Conservation (phyloP, 495 filamentous ascomycete species). For the Xylaria telfairii region DNA sequence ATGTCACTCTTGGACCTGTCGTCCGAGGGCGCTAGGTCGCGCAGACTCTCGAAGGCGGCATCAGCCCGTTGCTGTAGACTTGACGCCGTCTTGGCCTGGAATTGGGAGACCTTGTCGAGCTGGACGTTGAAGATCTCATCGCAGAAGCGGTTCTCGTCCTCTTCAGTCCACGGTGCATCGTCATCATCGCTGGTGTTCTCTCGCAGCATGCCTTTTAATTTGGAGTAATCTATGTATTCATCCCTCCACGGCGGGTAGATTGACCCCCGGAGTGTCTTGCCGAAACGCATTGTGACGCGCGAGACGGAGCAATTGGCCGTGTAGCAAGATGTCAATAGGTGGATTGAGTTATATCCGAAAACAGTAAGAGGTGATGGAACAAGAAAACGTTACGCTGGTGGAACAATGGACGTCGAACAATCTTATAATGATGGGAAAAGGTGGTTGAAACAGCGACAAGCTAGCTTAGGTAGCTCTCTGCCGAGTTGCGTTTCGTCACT, state of each 20-base stretch:
- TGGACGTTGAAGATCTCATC: slow-evolving; percentile 94
- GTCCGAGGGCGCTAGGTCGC: slow-evolving; percentile 55
- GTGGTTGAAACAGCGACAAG: slow-evolving; percentile 1
- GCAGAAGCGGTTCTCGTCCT: slow-evolving; percentile 93
- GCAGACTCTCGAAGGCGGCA: slow-evolving; percentile 64
- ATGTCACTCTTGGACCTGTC: slow-evolving; percentile 47
- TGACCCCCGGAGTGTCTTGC: slow-evolving; percentile 78
- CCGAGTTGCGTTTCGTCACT: slow-evolving; percentile 10
- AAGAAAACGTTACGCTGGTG: not conserved
- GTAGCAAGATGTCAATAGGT: not conserved
- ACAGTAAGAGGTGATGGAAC: not conserved
- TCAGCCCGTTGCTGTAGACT: slow-evolving; percentile 72
- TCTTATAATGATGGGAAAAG: not conserved
- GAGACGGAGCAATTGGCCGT: not conserved
- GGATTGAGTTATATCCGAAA: no score
- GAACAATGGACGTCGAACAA: not conserved
- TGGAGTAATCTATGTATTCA: slow-evolving; percentile 93
- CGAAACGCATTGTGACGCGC: slow-evolving; percentile 78
- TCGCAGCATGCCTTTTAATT: slow-evolving; percentile 85
- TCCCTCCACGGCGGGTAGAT: slow-evolving; percentile 89
- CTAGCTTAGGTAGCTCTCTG: not conserved
- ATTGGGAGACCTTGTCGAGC: slow-evolving; percentile 91
- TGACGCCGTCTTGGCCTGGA: slow-evolving; percentile 78
- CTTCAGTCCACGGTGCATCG: slow-evolving; percentile 80
- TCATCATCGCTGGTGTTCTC: slow-evolving; percentile 70